Evolutionary conservation across 2,329 filamentous ascomycete species (phyloP).

Genomic region (Verticillium nonalfalfae): DNA sequence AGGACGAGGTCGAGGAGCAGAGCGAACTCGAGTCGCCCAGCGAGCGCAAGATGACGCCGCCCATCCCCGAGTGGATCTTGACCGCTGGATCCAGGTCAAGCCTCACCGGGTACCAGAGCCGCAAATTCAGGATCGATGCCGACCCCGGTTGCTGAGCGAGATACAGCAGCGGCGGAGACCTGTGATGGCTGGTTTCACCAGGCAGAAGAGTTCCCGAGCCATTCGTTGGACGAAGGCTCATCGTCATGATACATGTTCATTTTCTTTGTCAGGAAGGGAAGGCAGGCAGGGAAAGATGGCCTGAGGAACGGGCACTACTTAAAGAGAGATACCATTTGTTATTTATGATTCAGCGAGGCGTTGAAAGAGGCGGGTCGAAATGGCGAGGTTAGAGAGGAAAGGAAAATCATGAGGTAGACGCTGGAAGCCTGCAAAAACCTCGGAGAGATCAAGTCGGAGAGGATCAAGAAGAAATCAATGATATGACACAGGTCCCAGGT

Average conservation of each 20-base stretch:
- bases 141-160: not conserved
- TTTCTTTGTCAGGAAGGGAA: not conserved
- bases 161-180: not conserved
- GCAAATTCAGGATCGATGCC: constrained; percentile 18
- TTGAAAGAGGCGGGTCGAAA: not conserved
- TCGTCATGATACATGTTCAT: not conserved
- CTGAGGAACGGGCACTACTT: not conserved
- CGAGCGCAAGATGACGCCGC: constrained; percentile 49
- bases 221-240: not conserved
- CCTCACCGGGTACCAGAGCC: constrained; percentile 37
- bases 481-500: no score
- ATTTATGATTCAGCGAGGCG: not conserved
- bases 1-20: constrained; percentile 16
- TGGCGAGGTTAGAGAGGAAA: not conserved
- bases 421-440: not conserved
- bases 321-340: not conserved
- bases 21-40: constrained; percentile 15
- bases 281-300: not conserved
- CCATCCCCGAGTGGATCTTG: constrained; percentile 56
- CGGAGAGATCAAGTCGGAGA: not conserved
- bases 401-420: not conserved
- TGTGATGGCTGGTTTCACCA: not conserved
- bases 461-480: not conserved
- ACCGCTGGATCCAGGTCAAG: constrained; percentile 45
- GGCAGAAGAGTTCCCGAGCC: not conserved